Evolutionary conservation across 2,329 filamentous ascomycete species (phyloP).

Genomic region (Incumbomyces delicatus): DNA sequence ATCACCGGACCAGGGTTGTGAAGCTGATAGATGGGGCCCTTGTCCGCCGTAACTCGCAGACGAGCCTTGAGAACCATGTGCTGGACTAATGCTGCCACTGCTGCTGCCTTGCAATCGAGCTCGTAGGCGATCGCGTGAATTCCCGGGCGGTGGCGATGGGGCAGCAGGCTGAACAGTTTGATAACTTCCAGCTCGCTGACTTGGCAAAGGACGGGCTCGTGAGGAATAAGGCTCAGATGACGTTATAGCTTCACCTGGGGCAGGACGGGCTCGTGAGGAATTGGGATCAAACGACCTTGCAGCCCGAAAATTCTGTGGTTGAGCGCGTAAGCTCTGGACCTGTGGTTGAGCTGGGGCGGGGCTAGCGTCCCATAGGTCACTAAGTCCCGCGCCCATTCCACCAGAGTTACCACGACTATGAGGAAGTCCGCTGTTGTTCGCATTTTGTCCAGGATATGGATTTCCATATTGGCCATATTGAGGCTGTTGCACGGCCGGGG

Average conservation of each 20-base stretch:
- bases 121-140: slow-evolving; percentile 54
- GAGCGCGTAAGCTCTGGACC: slow-evolving; percentile 17
- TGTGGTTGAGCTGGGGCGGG: slow-evolving; percentile 20
- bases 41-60: slow-evolving; percentile 1
- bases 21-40: slow-evolving; percentile 18
- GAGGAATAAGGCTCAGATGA: slow-evolving; percentile 6
- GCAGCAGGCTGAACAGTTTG: slow-evolving; percentile 44
- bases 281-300: slow-evolving; percentile 13
- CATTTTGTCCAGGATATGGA: slow-evolving; percentile 24
- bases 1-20: slow-evolving; percentile 19
- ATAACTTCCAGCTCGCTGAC: slow-evolving; percentile 64
- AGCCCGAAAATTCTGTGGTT: slow-evolving; percentile 25
- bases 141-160: slow-evolving; percentile 26
- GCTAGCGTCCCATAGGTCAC: slow-evolving; percentile 49
- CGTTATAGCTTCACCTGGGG: too few species aligned
- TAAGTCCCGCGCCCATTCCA: slow-evolving; percentile 41
- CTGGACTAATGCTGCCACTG: slow-evolving; percentile 18
- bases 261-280: too few species aligned
- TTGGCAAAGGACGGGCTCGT: slow-evolving; percentile 53
- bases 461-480: slow-evolving; percentile 43
- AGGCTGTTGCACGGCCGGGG: slow-evolving; percentile 35
- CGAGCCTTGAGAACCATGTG: neutral
- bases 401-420: slow-evolving; percentile 28
- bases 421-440: slow-evolving; percentile 23
- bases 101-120: slow-evolving; percentile 63